A percentile compares a stretch with the other conserved stretches of the same genome.
phyloP scores from a whole-genome alignment of 2,329 filamentous ascomycete genomes.

The Chaetomiaceae sp. region DNA sequence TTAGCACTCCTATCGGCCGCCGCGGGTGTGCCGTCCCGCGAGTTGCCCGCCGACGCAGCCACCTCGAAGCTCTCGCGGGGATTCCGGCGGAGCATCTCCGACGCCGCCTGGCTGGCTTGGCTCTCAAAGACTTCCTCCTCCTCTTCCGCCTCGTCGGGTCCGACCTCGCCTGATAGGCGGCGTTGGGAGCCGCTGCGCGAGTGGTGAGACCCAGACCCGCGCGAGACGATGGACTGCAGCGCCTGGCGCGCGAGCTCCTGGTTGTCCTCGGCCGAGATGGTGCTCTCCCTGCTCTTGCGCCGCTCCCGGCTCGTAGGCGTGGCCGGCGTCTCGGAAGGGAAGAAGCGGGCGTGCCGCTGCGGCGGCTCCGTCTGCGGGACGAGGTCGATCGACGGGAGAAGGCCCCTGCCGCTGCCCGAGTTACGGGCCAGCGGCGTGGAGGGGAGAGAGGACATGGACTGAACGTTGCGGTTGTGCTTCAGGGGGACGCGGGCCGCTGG shows the following conservation, averaged over 20 bases:
- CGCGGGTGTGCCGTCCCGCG: conserved; percentile 41
- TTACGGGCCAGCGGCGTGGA: conserved; percentile 63
- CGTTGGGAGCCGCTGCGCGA: conserved; percentile 23
- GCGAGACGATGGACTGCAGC: conserved; percentile 39
- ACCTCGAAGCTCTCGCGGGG: conserved; percentile 51
- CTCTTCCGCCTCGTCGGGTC: conserved; percentile 51
- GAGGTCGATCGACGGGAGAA: conserved; percentile 60
- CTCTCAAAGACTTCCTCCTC: conserved; percentile 63
- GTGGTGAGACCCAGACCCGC: conserved; percentile 24
- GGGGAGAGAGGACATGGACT: conserved; percentile 81
- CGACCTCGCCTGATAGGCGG: conserved; percentile 20
- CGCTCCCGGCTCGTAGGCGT: conserved; percentile 38
- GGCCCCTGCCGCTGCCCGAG: conserved; percentile 44
- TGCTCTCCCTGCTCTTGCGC: conserved; percentile 76
- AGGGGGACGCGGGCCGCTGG: conserved; percentile 46
- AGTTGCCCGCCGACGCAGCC: conserved; percentile 38
- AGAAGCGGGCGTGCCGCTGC: conserved; percentile 42
- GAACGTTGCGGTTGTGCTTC: conserved; percentile 69
- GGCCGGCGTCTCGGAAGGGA: conserved; percentile 43
- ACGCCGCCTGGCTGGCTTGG: conserved; percentile 73
- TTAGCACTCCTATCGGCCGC: conserved; percentile 44
- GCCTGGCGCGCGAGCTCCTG: conserved; percentile 54
- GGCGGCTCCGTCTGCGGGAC: conserved; percentile 57
- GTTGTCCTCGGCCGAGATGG: conserved; percentile 66
- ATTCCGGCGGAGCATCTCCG: conserved; percentile 65